Evolutionary conservation across 2,329 filamentous ascomycete genomes (phyloP).

Genomic region (Kalaharituber pfeilii): DNA sequence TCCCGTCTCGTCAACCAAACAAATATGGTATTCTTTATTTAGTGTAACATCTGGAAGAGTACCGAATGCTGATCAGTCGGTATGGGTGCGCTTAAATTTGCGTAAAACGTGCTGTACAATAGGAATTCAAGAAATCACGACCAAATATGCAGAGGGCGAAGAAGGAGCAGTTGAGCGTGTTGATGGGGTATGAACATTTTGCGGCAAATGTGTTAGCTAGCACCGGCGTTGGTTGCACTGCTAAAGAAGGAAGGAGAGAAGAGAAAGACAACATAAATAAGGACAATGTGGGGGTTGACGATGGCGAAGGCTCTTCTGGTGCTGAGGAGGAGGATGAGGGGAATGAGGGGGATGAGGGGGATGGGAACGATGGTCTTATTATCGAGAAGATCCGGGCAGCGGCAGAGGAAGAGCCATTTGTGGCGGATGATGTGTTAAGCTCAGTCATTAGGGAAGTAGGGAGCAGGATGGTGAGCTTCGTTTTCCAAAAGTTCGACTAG

Average conservation of each 20-base stretch:
- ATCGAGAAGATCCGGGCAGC: slow-evolving; percentile 36
- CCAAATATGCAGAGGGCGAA: slow-evolving; percentile 9
- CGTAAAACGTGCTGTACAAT: no score
- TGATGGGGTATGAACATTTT: slow-evolving; percentile 20
- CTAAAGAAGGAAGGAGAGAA: no score
- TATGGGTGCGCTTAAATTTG: no score
- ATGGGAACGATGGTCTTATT: slow-evolving; percentile 27
- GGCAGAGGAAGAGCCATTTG: slow-evolving; percentile 27
- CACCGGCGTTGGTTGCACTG: background rate
- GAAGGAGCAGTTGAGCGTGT: slow-evolving; percentile 14
- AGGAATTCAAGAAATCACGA: slow-evolving; percentile 4
- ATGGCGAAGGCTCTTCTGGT: background rate
- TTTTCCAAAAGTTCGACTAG: slow-evolving; percentile 31
- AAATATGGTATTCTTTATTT: no score
- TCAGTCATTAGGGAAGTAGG: background rate
- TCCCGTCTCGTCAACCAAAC: no score
- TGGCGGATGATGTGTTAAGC: background rate
- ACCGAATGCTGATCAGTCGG: no score
- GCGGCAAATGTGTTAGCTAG: slow-evolving; percentile 3
- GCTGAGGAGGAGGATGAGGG: slow-evolving; percentile 20
- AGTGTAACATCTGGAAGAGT: no score
- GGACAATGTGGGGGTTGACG: background rate
- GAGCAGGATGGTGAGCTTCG: slow-evolving; percentile 28
- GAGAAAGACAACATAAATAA: background rate
- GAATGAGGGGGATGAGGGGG: slow-evolving; percentile 8